Evolutionary conservation across 2,329 filamentous ascomycete species (phyloP).

Genomic region (Sporothrix inflata): DNA sequence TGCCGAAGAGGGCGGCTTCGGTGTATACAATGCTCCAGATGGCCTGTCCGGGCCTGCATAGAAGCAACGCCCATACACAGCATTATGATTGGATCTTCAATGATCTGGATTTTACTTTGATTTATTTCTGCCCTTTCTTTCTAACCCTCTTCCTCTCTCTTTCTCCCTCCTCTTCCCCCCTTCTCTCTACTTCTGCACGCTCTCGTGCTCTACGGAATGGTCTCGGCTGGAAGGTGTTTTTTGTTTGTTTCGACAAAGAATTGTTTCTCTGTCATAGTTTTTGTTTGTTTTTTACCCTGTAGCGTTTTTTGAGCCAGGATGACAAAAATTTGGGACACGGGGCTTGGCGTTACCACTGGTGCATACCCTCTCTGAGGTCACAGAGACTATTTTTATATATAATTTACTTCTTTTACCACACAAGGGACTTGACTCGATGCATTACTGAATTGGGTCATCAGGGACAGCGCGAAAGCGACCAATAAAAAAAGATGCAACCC

Average conservation of each 20-base stretch:
- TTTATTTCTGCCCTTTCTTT: too few species aligned
- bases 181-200: too few species aligned
- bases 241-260: neutral
- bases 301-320: neutral
- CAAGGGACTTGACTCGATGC: neutral
- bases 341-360: slow-evolving; percentile 10
- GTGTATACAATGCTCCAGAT: slow-evolving; percentile 48
- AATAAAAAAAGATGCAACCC: neutral
- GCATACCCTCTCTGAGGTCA: slow-evolving; percentile 7
- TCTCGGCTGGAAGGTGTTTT: neutral
- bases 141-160: too few species aligned
- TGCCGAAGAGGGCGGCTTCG: slow-evolving; percentile 63
- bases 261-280: neutral
- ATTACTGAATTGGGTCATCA: too few species aligned
- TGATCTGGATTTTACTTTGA: neutral
- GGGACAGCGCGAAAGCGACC: neutral
- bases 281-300: neutral
- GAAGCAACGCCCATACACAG: neutral
- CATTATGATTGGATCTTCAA: neutral
- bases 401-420: neutral
- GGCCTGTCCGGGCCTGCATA: slow-evolving; percentile 30
- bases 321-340: slow-evolving; percentile 2
- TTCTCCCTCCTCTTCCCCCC: too few species aligned
- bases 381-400: neutral
- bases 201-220: too few species aligned